Evolutionary conservation across 495 filamentous ascomycete species (phyloP).

Genomic region (Diplogelasinospora grovesii): DNA sequence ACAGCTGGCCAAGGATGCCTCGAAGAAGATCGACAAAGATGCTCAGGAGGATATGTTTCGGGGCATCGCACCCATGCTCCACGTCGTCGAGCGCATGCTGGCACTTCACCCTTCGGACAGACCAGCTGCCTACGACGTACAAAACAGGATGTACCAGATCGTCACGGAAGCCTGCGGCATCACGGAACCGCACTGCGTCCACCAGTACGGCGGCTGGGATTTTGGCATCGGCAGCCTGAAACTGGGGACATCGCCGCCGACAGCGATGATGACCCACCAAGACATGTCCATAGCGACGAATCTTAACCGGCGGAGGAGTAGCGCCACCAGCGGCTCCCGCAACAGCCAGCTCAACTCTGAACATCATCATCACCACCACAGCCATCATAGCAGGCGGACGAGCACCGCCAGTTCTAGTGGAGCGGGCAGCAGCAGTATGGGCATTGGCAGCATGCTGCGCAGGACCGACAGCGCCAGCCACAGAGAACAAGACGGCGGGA

Average conservation of each 20-base stretch:
- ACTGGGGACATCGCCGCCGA: constrained; percentile 10
- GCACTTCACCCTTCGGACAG: constrained; percentile 36
- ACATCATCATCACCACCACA: too few relatives aligned
- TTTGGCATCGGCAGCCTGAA: constrained; percentile 25
- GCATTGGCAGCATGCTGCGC: not conserved
- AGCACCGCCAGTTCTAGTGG: constrained; percentile 13
- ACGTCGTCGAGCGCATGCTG: constrained; percentile 41
- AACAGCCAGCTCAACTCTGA: constrained; percentile 1
- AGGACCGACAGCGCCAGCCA: constrained; percentile 1
- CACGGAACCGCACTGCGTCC: constrained; percentile 39
- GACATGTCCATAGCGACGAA: constrained; percentile 18
- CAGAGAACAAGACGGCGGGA: not conserved
- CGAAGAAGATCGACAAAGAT: constrained; percentile 61
- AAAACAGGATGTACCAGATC: constrained; percentile 37
- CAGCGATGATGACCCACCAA: constrained; percentile 10
- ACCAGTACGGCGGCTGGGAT: constrained; percentile 31
- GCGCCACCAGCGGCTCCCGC: constrained; percentile 11
- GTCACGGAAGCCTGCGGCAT: constrained; percentile 38
- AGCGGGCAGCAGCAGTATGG: not conserved
- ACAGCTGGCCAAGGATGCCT: constrained; percentile 57
- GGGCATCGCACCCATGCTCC: constrained; percentile 42
- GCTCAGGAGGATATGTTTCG: constrained; percentile 36
- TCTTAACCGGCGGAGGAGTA: too few relatives aligned
- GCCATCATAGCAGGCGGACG: too few relatives aligned
- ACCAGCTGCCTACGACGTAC: constrained; percentile 38